phyloP scores from a whole-genome alignment of 805 yeast genomes.

The Naumovozyma baii region DNA sequence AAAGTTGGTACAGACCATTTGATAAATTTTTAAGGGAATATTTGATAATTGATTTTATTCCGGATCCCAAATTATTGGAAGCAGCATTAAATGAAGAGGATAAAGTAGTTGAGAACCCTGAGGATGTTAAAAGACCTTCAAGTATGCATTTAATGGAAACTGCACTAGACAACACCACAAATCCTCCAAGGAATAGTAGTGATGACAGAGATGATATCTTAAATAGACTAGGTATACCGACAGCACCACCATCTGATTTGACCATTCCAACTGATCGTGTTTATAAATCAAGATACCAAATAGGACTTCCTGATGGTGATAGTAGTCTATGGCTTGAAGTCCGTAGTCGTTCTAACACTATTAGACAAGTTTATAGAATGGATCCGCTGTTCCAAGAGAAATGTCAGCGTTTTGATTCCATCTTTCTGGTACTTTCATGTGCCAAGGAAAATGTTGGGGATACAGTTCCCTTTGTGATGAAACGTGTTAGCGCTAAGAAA shows the following conservation, averaged over 20 bases:
- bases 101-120: background rate
- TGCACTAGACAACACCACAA: too few relatives aligned
- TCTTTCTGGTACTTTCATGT: constrained; percentile 9
- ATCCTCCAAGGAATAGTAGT: background rate
- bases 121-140: background rate
- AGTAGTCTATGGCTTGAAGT: constrained; percentile 22
- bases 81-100: background rate
- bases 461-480: constrained; percentile 8
- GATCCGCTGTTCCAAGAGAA: constrained; percentile 22
- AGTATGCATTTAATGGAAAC: too few relatives aligned
- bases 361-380: constrained; percentile 14
- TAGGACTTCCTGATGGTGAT: constrained; percentile 14
- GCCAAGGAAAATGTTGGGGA: constrained; percentile 6
- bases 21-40: constrained; percentile 16
- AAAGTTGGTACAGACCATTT: constrained; percentile 26
- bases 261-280: background rate
- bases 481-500: constrained; percentile 10
- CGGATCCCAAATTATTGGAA: constrained; percentile 4
- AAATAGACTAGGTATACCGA: background rate
- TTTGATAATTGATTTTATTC: constrained; percentile 21
- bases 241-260: background rate
- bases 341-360: constrained; percentile 11
- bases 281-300: constrained; percentile 11
- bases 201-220: background rate
- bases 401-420: constrained; percentile 18